These are phyloP conservation scores for Trichoderma virens DNA, from an alignment of 495 filamentous ascomycete species.

Conservation along the genomic window DNA sequence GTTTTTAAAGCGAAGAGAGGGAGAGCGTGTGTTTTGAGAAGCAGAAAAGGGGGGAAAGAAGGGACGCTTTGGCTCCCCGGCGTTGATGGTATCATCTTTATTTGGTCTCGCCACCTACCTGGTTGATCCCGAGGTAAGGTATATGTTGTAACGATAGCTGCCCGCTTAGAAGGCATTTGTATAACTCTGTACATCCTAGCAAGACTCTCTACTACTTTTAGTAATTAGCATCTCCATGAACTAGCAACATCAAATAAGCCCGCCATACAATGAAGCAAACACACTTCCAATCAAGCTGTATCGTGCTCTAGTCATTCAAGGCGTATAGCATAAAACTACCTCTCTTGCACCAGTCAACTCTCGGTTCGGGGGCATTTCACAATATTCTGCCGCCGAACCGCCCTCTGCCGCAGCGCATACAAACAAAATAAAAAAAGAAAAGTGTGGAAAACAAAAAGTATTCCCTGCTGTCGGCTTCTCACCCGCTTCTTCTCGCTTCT, in stretches of 20 bases:
- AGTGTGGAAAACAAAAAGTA: neutral
- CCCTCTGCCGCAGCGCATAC: conserved; percentile 12
- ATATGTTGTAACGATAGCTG: conserved; percentile 2
- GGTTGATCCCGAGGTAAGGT: neutral
- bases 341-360: conserved; percentile 13
- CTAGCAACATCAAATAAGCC: neutral
- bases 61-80: neutral
- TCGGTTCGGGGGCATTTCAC: conserved; percentile 53
- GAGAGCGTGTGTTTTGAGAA: neutral
- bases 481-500: conserved; percentile 6
- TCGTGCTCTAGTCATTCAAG: neutral
- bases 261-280: neutral
- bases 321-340: neutral
- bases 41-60: neutral
- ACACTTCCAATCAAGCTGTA: neutral
- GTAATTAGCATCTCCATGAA: neutral
- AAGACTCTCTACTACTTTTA: neutral
- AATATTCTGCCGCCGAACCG: conserved; percentile 59
- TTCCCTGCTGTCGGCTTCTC: conserved; percentile 5
- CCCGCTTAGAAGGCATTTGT: neutral
- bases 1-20: neutral
- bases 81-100: neutral
- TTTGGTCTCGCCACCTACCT: neutral
- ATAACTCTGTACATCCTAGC: neutral
- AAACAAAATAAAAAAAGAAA: neutral